Percentiles rank a stretch among this genome's conserved stretches.
These are phyloP conservation scores for Boletus insuetus DNA, from an alignment of 768 basidiomycete genomes.

Conservation along the genomic window DNA sequence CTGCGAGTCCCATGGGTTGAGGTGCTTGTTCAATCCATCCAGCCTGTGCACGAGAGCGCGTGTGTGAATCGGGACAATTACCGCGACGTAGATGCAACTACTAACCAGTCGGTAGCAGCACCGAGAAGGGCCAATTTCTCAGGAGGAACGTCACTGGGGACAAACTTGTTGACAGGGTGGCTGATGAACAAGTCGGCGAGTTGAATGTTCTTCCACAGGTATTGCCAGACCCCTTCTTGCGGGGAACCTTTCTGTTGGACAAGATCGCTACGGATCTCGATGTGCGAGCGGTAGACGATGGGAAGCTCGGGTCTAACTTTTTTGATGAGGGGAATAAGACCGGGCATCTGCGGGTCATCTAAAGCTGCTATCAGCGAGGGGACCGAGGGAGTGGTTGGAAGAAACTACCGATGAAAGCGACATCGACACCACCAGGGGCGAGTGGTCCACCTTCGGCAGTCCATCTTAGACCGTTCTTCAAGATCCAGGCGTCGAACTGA, in stretches of 20 bases:
- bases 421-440: constrained; percentile 77
- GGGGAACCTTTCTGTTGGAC: constrained; percentile 79
- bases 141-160: constrained; percentile 77
- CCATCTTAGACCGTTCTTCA: constrained; percentile 88
- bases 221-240: constrained; percentile 92
- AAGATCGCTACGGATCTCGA: constrained; percentile 88
- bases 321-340: constrained; percentile 89
- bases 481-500: constrained; percentile 83
- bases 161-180: constrained; percentile 93
- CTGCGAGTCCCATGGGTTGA: constrained; percentile 76
- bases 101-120: constrained; percentile 83
- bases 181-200: constrained; percentile 89
- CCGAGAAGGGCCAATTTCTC: constrained; percentile 72
- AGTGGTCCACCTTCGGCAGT: constrained; percentile 82
- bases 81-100: constrained; percentile 19
- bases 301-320: constrained; percentile 81
- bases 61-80: neutral
- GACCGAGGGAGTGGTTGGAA: neutral
- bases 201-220: constrained; percentile 90
- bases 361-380: constrained; percentile 15
- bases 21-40: constrained; percentile 92
- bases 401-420: constrained; percentile 78
- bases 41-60: constrained; percentile 46
- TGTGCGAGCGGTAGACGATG: constrained; percentile 93
- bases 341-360: constrained; percentile 94